These are phyloP conservation scores for Geotrichum fermentans DNA, from an alignment of 1,139 yeast genomes.

Conservation along the genomic window DNA sequence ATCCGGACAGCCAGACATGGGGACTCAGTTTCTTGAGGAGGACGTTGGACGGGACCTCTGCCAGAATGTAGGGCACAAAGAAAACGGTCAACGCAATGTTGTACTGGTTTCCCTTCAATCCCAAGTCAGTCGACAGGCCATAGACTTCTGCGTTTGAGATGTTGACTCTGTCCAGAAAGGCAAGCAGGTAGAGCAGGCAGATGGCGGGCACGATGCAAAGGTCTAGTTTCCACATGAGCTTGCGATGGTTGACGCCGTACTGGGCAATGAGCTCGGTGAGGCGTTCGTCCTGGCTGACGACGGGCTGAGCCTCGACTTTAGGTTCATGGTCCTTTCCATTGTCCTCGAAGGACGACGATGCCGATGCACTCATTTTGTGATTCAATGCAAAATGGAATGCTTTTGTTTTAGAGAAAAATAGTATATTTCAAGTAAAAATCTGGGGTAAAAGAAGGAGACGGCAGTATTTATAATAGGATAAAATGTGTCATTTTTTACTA, in stretches of 20 bases:
- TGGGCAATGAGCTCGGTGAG: slow-evolving; percentile 43
- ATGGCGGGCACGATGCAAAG: slow-evolving; percentile 65
- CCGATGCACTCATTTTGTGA: too few relatives aligned
- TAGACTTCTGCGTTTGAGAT: slow-evolving; percentile 69
- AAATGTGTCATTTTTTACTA: too few relatives aligned
- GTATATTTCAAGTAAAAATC: too few relatives aligned
- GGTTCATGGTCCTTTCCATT: too few relatives aligned
- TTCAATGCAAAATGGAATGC: too few relatives aligned
- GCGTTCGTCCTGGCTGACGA: slow-evolving; percentile 24
- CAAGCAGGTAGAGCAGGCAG: slow-evolving; percentile 60
- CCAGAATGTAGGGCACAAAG: slow-evolving; percentile 64
- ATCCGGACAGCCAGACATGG: slow-evolving; percentile 55
- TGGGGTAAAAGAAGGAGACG: too few relatives aligned
- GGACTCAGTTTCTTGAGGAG: slow-evolving; percentile 57
- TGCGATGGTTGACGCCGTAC: slow-evolving; percentile 43
- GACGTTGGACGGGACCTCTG: slow-evolving; percentile 65
- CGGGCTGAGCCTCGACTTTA: too few relatives aligned
- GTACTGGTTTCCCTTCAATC: slow-evolving; percentile 54
- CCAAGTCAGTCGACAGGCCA: slow-evolving; percentile 52
- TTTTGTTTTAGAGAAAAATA: too few relatives aligned
- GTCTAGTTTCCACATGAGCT: slow-evolving; percentile 60
- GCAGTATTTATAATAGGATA: too few relatives aligned
- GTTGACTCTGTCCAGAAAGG: slow-evolving; percentile 69
- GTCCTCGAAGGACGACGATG: too few relatives aligned
- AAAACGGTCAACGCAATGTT: slow-evolving; percentile 58